These are phyloP conservation scores for Heritiera littoralis DNA, from an alignment of 345 rosid species.

Conservation along the genomic window DNA sequence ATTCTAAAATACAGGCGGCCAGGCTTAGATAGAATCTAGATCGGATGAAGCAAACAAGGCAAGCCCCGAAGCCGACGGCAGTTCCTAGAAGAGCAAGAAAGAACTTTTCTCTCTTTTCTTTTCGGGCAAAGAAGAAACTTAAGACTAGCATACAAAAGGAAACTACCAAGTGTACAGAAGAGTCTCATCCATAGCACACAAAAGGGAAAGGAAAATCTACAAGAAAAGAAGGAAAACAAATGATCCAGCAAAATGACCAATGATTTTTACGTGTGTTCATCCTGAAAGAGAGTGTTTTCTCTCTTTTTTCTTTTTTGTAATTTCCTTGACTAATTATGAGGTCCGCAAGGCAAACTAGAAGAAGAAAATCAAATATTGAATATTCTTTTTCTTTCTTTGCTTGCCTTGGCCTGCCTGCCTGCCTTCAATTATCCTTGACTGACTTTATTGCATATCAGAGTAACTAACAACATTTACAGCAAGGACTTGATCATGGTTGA, in stretches of 20 bases:
- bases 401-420: too few relatives aligned
- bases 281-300: not conserved
- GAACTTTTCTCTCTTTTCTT: too few relatives aligned
- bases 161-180: slow-evolving; percentile 33
- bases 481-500: too few relatives aligned
- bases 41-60: not conserved
- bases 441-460: too few relatives aligned
- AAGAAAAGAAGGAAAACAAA: not conserved
- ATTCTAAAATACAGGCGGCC: not conserved
- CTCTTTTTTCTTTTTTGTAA: not conserved
- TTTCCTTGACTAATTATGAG: slow-evolving; percentile 2
- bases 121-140: too few relatives aligned
- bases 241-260: not conserved
- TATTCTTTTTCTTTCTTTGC: not conserved
- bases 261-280: slow-evolving; percentile 9
- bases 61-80: not conserved
- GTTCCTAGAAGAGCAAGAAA: too few relatives aligned
- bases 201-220: not conserved
- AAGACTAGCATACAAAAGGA: slow-evolving; percentile 6
- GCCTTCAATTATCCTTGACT: too few relatives aligned
- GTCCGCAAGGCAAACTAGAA: slow-evolving; percentile 31
- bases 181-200: not conserved
- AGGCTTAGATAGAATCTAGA: not conserved
- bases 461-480: too few relatives aligned
- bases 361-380: not conserved